Conservation (phyloP, 2,329 filamentous ascomycete species). For the Cytospora piceicola region DNA sequence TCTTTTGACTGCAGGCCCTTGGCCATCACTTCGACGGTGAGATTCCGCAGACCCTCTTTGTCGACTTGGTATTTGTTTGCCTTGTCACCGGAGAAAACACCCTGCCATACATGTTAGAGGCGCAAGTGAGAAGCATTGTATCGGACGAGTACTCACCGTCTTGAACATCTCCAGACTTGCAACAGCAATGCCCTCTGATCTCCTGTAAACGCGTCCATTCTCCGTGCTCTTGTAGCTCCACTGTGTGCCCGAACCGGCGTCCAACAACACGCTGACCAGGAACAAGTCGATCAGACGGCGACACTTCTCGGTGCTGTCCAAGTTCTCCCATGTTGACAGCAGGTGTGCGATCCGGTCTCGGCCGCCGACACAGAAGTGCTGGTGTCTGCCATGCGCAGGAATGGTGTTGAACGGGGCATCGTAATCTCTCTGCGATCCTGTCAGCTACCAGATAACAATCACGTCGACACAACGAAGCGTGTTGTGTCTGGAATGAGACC, state of each 20-base stretch:
- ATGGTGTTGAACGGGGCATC: conserved; percentile 65
- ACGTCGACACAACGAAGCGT: neutral
- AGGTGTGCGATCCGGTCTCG: conserved; percentile 74
- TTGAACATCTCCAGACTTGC: conserved; percentile 91
- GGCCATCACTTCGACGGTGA: conserved; percentile 76
- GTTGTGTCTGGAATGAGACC: neutral
- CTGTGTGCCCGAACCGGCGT: conserved; percentile 84
- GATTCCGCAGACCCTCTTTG: conserved; percentile 72
- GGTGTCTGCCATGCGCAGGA: conserved; percentile 83
- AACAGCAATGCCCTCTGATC: conserved; percentile 86
- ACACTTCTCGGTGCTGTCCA: conserved; percentile 75
- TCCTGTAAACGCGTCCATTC: conserved; percentile 78
- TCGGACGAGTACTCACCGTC: conserved; percentile 46
- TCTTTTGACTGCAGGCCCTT: conserved; percentile 84
- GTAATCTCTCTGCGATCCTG: conserved; percentile 52
- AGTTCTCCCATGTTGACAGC: conserved; percentile 65
- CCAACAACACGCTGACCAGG: conserved; percentile 77
- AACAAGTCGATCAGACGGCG: conserved; percentile 78
- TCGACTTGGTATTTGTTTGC: conserved; percentile 89
- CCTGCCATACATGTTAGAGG: conserved; percentile 46
- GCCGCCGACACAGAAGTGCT: conserved; percentile 83
- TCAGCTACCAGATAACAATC: conserved; percentile 9
- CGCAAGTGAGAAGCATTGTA: neutral
- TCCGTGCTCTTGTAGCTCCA: conserved; percentile 95
- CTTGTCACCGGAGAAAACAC: conserved; percentile 82